phyloP scores from a whole-genome alignment of 306 rosid species.

The Vigna hirtella region DNA sequence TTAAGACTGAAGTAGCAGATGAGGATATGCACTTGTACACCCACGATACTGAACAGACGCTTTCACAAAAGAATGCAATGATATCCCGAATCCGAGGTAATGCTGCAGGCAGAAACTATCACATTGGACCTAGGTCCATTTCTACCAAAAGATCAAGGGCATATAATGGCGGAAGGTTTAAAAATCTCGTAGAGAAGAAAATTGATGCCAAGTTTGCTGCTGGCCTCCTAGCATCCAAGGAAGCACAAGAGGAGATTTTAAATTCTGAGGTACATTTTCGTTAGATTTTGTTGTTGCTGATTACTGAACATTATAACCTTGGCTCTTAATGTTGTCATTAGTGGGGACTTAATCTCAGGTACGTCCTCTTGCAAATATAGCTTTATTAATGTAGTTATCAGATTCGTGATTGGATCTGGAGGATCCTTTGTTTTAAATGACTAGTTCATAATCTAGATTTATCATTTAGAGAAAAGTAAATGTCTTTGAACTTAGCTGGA shows the following conservation, averaged over 20 bases:
- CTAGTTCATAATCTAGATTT: slow-evolving; percentile 8
- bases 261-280: slow-evolving; percentile 66
- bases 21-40: slow-evolving; percentile 60
- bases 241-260: slow-evolving; percentile 83
- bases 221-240: slow-evolving; percentile 66
- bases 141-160: slow-evolving; percentile 70
- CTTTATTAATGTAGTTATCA: neutral
- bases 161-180: slow-evolving; percentile 63
- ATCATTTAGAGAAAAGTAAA: neutral
- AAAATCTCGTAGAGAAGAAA: slow-evolving; percentile 62
- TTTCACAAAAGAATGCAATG: slow-evolving; percentile 72
- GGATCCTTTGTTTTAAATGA: slow-evolving; percentile 5
- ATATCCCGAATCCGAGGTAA: slow-evolving; percentile 75
- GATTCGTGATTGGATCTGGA: slow-evolving; percentile 14
- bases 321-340: slow-evolving; percentile 8
- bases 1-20: slow-evolving; percentile 55
- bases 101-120: slow-evolving; percentile 71
- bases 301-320: neutral
- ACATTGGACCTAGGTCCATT: slow-evolving; percentile 63
- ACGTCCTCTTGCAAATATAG: slow-evolving; percentile 5
- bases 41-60: slow-evolving; percentile 56
- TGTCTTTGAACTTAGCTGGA: slow-evolving; percentile 13
- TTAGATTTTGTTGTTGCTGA: neutral
- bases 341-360: slow-evolving; percentile 13
- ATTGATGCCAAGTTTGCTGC: slow-evolving; percentile 75